Evolutionary conservation across 2,329 filamentous ascomycete species (phyloP).

Genomic region (Cytospora schulzeri): DNA sequence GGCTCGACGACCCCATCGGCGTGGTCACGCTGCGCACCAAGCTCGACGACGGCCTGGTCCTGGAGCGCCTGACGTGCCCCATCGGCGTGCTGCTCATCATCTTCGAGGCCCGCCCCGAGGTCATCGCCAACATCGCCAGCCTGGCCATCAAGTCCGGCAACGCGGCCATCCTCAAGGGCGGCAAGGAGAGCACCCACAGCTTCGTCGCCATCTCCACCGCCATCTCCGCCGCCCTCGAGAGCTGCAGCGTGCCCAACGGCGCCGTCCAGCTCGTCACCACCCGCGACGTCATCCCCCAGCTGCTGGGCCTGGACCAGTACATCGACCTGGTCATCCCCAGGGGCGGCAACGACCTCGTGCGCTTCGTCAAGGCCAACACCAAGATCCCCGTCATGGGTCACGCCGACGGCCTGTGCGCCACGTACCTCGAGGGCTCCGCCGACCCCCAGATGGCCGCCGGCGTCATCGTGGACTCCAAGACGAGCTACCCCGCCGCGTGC

Average conservation of each 20-base stretch:
- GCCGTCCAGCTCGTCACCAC: constrained; percentile 94
- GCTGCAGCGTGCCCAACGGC: constrained; percentile 76
- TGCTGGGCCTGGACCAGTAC: constrained; percentile 81
- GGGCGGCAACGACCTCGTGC: constrained; percentile 86
- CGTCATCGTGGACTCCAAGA: constrained; percentile 89
- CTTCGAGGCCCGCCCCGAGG: constrained; percentile 95
- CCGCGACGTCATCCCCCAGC: constrained; percentile 82
- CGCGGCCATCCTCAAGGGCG: constrained; percentile 93
- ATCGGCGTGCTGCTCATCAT: constrained; percentile 98
- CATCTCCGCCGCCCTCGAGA: constrained; percentile 75
- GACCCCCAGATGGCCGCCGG: constrained; percentile 70
- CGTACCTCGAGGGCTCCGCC: constrained; percentile 81
- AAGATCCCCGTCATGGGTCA: constrained; percentile 96
- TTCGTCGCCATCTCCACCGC: constrained; percentile 87
- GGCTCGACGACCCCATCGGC: constrained; percentile 89
- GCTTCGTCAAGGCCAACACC: constrained; percentile 86
- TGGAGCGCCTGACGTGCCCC: constrained; percentile 89
- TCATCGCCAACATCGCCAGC: constrained; percentile 96
- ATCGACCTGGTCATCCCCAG: constrained; percentile 96
- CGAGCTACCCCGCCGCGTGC: constrained; percentile 91
- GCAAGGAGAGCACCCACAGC: constrained; percentile 94
- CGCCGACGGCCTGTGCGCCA: constrained; percentile 87
- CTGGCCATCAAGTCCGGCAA: constrained; percentile 97
- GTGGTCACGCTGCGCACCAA: constrained; percentile 80
- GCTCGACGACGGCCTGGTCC: constrained; percentile 80